Percentiles rank a stretch among this genome's conserved stretches.
Evolutionary conservation across 2,329 filamentous ascomycete genomes (phyloP).

Genomic region (Rhynchosporium graminicola): DNA sequence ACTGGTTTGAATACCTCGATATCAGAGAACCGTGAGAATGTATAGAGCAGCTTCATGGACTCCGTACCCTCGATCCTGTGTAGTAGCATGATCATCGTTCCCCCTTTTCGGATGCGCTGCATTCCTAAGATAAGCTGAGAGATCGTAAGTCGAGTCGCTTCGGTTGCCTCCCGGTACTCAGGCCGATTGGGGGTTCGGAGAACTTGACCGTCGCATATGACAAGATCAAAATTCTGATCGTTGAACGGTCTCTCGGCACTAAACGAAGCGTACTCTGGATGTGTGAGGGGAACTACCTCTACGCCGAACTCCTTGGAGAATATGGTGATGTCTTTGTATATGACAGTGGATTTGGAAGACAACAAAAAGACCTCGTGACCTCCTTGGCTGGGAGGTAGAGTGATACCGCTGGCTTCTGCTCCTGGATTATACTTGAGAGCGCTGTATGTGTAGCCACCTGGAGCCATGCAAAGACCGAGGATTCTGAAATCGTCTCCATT

Average conservation of each 20-base stretch:
- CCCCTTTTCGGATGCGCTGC: slow-evolving; percentile 25
- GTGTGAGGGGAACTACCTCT: slow-evolving; percentile 17
- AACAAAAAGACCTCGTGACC: slow-evolving; percentile 32
- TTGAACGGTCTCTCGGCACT: slow-evolving; percentile 25
- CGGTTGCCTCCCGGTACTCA: slow-evolving; percentile 24
- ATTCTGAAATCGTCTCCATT: slow-evolving; percentile 20
- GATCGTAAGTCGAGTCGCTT: slow-evolving; percentile 25
- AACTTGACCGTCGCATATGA: slow-evolving; percentile 36
- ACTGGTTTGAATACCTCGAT: slow-evolving; percentile 23
- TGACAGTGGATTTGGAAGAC: background rate
- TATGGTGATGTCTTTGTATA: slow-evolving; percentile 29
- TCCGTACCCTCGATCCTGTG: slow-evolving; percentile 23
- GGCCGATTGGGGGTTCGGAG: slow-evolving; percentile 34
- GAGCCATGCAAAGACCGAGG: slow-evolving; percentile 36
- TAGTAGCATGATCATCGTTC: slow-evolving; percentile 25
- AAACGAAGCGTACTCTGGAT: slow-evolving; percentile 22
- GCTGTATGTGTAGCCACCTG: slow-evolving; percentile 28
- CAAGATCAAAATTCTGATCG: slow-evolving; percentile 31
- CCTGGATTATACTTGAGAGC: slow-evolving; percentile 19
- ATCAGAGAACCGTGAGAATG: slow-evolving; percentile 17
- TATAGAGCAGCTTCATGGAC: slow-evolving; percentile 18
- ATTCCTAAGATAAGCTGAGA: slow-evolving; percentile 35
- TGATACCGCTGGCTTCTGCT: slow-evolving; percentile 28
- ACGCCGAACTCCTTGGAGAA: slow-evolving; percentile 18
- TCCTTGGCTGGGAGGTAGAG: slow-evolving; percentile 25